Conservation (phyloP, 345 rosid genomes). For the Brassica carinata region DNA sequence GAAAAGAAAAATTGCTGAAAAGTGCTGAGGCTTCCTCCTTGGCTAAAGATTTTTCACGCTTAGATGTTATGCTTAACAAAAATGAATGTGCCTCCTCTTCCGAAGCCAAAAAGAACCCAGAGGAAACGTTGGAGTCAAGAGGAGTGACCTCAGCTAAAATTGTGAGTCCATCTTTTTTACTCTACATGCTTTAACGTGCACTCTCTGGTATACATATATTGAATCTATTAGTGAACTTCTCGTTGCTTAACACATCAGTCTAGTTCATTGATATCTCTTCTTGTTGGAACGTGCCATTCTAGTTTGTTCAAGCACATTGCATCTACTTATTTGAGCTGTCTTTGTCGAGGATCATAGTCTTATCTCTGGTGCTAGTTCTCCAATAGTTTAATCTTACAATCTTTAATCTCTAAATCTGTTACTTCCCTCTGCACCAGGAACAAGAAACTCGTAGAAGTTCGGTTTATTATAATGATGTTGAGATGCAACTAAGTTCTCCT, state of each 20-base stretch:
- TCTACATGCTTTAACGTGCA: conserved; percentile 23
- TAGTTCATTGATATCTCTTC: conserved; percentile 18
- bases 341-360: conserved; percentile 13
- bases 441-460: conserved; percentile 53
- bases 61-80: conserved; percentile 67
- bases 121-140: conserved; percentile 45
- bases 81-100: conserved; percentile 31
- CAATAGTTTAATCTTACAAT: background rate
- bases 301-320: conserved; percentile 10
- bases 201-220: background rate
- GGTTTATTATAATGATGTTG: conserved; percentile 52
- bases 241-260: conserved; percentile 8
- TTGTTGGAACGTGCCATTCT: conserved; percentile 12
- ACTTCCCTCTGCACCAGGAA: conserved; percentile 48
- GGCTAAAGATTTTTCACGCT: conserved; percentile 65
- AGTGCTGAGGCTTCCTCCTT: conserved; percentile 60
- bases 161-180: conserved; percentile 46
- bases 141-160: conserved; percentile 47
- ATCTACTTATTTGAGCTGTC: conserved; percentile 20
- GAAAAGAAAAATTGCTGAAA: conserved; percentile 73
- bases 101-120: conserved; percentile 52
- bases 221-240: conserved; percentile 1
- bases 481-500: conserved; percentile 38
- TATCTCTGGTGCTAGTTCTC: background rate
- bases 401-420: conserved; percentile 15